Conservation (phyloP, 2,329 filamentous ascomycete genomes). For the Penicillium sp. region DNA sequence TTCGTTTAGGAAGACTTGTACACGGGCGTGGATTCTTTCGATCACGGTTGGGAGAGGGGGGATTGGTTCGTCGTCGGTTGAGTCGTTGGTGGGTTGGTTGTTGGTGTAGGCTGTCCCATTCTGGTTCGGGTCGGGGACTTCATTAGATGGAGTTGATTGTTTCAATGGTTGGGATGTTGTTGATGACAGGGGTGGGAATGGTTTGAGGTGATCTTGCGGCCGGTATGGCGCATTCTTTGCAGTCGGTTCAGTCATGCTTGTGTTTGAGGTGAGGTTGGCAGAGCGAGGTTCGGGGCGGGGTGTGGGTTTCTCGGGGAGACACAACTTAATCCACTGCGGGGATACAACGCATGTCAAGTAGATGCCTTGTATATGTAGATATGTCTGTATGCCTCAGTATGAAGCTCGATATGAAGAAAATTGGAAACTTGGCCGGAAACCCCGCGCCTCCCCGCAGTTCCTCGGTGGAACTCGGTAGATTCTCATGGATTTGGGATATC, state of each 20-base stretch:
- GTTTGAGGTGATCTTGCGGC: conserved; percentile 5
- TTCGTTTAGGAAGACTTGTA: conserved; percentile 65
- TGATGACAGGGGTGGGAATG: conserved; percentile 2
- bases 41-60: conserved; percentile 57
- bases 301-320: conserved; percentile 2
- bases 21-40: conserved; percentile 58
- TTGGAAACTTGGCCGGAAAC: background rate
- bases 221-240: background rate
- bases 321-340: conserved; percentile 6
- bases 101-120: conserved; percentile 7
- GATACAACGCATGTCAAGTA: background rate
- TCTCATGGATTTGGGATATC: conserved; percentile 4
- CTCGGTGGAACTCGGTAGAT: conserved; percentile 13
- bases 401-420: background rate
- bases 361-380: background rate
- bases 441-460: conserved; percentile 6
- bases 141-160: background rate
- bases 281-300: conserved; percentile 2
- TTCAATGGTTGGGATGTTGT: background rate
- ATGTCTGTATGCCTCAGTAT: background rate
- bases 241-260: conserved; percentile 1
- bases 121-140: background rate
- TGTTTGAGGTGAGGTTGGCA: background rate
- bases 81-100: conserved; percentile 1
- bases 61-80: background rate